phyloP scores from a whole-genome alignment of 2,329 filamentous ascomycete species.

The Neonectria sp. region DNA sequence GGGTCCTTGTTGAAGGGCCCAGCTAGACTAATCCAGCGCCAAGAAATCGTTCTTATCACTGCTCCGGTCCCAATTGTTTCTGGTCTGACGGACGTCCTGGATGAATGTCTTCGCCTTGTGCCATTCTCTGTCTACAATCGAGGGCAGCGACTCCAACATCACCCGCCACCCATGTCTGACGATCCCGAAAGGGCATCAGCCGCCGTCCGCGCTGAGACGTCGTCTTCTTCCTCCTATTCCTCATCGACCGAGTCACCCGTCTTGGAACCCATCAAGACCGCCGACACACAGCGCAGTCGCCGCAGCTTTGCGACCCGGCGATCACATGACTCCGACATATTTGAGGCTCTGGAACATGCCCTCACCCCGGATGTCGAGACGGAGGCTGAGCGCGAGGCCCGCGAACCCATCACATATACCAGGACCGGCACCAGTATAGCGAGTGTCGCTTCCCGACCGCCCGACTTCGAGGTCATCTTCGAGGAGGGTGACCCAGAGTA shows the following conservation, averaged over 20 bases:
- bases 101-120: not conserved
- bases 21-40: slow-evolving; percentile 11
- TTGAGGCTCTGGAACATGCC: slow-evolving; percentile 57
- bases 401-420: slow-evolving; percentile 62
- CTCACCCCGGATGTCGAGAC: slow-evolving; percentile 56
- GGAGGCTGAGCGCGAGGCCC: slow-evolving; percentile 56
- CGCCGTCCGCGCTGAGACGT: slow-evolving; percentile 30
- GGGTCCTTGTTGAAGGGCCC: slow-evolving; percentile 17
- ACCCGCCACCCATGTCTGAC: slow-evolving; percentile 30
- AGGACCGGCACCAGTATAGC: slow-evolving; percentile 59
- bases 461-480: slow-evolving; percentile 82
- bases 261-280: slow-evolving; percentile 46
- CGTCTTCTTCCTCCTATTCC: slow-evolving; percentile 34
- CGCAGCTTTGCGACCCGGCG: slow-evolving; percentile 30
- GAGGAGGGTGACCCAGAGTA: slow-evolving; percentile 74
- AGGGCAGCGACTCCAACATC: too few relatives aligned
- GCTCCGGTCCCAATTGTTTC: slow-evolving; percentile 10
- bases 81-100: not conserved
- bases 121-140: not conserved
- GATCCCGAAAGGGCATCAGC: slow-evolving; percentile 42
- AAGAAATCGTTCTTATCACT: slow-evolving; percentile 13
- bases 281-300: slow-evolving; percentile 40
- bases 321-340: slow-evolving; percentile 46
- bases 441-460: slow-evolving; percentile 61
- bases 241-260: slow-evolving; percentile 38